A percentile compares a stretch with the other conserved stretches of the same genome.
phyloP scores from a whole-genome alignment of 2,329 filamentous ascomycete genomes.

The Byssothecium circinans region DNA sequence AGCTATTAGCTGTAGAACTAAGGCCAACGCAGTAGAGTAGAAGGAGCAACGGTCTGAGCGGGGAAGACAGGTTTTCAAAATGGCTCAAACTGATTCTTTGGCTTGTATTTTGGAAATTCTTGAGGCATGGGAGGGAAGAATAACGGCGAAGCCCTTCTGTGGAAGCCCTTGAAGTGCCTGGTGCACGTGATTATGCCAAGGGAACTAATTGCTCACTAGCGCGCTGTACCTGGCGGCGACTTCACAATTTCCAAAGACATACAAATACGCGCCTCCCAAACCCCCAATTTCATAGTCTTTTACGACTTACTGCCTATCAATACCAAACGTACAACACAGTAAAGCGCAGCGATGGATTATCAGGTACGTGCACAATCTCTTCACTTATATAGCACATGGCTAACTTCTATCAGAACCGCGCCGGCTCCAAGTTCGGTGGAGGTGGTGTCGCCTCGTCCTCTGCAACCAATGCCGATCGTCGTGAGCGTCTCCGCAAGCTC shows the following conservation, averaged over 20 bases:
- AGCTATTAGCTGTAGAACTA: too few relatives aligned
- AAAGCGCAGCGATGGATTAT: conserved; percentile 50
- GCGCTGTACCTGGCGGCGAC: background rate
- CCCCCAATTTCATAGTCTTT: background rate
- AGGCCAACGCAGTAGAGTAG: too few relatives aligned
- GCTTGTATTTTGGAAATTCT: too few relatives aligned
- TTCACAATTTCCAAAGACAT: background rate
- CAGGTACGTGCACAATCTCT: conserved; percentile 44
- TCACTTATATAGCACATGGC: conserved; percentile 8
- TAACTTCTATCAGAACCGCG: conserved; percentile 69
- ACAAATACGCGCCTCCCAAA: background rate
- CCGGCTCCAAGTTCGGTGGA: conserved; percentile 96
- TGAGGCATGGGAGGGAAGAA: background rate
- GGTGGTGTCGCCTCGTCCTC: conserved; percentile 93
- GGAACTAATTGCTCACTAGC: background rate
- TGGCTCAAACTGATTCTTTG: too few relatives aligned
- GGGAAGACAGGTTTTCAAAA: too few relatives aligned
- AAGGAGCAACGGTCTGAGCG: too few relatives aligned
- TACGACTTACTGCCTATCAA: background rate
- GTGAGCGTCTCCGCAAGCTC: conserved; percentile 95
- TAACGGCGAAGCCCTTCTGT: too few relatives aligned
- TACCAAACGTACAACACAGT: background rate
- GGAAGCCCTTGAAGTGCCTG: too few relatives aligned
- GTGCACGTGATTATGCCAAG: background rate
- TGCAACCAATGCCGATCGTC: conserved; percentile 93